Percentiles rank a stretch among this genome's conserved stretches.
Evolutionary conservation across 2,329 filamentous ascomycete species (phyloP).

Genomic region (Ophiostoma montium): DNA sequence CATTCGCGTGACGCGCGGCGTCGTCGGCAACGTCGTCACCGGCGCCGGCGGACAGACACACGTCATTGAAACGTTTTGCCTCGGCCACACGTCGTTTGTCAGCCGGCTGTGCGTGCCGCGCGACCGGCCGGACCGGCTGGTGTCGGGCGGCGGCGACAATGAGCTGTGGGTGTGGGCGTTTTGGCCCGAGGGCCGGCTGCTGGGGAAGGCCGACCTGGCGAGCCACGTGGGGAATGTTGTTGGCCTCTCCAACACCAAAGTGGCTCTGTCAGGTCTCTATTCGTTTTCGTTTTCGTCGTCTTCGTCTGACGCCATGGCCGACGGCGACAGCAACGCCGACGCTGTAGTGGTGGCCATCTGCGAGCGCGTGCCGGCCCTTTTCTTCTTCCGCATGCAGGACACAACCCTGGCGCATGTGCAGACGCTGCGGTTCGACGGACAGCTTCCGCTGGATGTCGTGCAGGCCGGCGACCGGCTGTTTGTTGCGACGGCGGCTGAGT

Average conservation of each 20-base stretch:
- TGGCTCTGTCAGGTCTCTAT: conserved; percentile 33
- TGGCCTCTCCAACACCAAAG: conserved; percentile 19
- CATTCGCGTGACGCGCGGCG: conserved; percentile 71
- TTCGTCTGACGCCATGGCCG: conserved; percentile 3
- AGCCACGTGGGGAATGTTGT: conserved; percentile 30
- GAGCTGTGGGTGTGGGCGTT: conserved; percentile 63
- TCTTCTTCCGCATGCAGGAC: conserved; percentile 43
- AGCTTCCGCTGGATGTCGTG: conserved; percentile 37
- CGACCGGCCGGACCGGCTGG: conserved; percentile 43
- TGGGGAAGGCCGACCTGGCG: conserved; percentile 40
- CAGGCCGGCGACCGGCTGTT: conserved; percentile 1
- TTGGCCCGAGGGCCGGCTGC: conserved; percentile 47
- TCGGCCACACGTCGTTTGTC: conserved; percentile 79
- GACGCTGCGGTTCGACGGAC: conserved; percentile 36
- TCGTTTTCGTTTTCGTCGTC: conserved; percentile 16
- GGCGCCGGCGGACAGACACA: conserved; percentile 52
- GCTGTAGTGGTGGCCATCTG: conserved; percentile 26
- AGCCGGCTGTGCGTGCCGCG: conserved; percentile 56
- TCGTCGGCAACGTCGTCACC: conserved; percentile 16
- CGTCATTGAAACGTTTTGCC: conserved; percentile 77
- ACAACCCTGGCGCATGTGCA: conserved; percentile 34
- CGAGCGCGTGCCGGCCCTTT: conserved; percentile 44
- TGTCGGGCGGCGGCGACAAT: conserved; percentile 80
- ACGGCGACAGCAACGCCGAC: background rate
- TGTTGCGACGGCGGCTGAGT: conserved; percentile 3